A percentile compares a stretch with the other conserved stretches of the same genome.
Evolutionary conservation across 2,329 filamentous ascomycete species (phyloP).

Genomic region (Penicillium sp.): DNA sequence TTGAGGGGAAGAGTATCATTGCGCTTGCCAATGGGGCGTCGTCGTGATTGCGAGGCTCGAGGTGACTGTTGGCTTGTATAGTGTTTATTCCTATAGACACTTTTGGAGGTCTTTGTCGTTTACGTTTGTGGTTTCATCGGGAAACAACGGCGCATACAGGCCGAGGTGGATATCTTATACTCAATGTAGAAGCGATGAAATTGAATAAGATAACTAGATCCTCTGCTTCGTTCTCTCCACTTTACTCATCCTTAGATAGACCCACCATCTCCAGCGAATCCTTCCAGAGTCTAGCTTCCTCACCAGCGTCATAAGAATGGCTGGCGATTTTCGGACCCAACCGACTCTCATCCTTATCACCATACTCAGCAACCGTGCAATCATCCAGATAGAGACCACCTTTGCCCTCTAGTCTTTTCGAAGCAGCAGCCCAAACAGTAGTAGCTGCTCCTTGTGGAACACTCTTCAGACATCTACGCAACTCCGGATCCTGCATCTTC

Average conservation of each 20-base stretch:
- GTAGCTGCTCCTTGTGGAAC: conserved; percentile 41
- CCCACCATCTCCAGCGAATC: conserved; percentile 26
- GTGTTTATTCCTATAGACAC: not conserved
- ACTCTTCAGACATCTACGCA: conserved; percentile 28
- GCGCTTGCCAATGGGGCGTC: conserved; percentile 19
- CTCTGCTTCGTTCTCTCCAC: not conserved
- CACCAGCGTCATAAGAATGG: conserved; percentile 26
- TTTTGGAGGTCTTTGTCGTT: not conserved
- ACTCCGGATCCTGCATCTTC: conserved; percentile 7
- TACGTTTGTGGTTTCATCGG: not conserved
- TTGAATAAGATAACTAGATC: not conserved
- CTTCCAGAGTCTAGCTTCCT: conserved; percentile 31
- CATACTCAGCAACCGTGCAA: conserved; percentile 20
- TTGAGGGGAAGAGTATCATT: conserved; percentile 39
- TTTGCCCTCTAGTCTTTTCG: conserved; percentile 28
- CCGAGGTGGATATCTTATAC: not conserved
- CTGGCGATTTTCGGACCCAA: conserved; percentile 13
- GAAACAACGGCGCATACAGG: not conserved
- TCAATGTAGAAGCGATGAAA: not conserved
- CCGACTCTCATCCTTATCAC: conserved; percentile 9
- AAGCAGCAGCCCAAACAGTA: conserved; percentile 36
- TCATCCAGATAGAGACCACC: conserved; percentile 31
- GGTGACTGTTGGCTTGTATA: not conserved
- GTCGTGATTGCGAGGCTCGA: not conserved
- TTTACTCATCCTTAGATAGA: conserved; percentile 2